Percentiles rank a stretch among this genome's conserved stretches.
These are phyloP conservation scores for Biscogniauxia marginata DNA, from an alignment of 2,329 filamentous ascomycete genomes.

Conservation along the genomic window DNA sequence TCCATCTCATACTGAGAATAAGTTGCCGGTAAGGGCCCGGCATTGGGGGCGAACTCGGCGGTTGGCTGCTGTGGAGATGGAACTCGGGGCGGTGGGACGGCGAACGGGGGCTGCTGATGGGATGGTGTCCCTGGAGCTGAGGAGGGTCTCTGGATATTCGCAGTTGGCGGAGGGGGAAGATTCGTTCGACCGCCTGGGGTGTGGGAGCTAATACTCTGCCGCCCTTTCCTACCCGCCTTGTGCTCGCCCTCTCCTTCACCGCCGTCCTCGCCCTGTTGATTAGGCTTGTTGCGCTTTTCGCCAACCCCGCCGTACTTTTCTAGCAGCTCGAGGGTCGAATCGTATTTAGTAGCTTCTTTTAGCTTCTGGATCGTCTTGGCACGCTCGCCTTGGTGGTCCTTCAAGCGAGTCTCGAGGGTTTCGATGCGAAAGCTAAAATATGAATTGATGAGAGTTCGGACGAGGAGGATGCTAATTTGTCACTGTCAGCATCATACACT, in stretches of 20 bases:
- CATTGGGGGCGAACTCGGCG: conserved; percentile 30
- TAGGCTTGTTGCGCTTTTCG: conserved; percentile 40
- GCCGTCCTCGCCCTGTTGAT: conserved; percentile 25
- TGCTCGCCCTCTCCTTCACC: conserved; percentile 19
- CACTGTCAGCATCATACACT: conserved; percentile 8
- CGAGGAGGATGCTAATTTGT: conserved; percentile 68
- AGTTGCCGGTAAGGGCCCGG: conserved; percentile 24
- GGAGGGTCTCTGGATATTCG: conserved; percentile 54
- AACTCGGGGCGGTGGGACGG: conserved; percentile 19
- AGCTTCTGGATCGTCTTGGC: conserved; percentile 88
- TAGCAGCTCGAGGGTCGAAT: conserved; percentile 87
- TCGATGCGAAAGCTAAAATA: conserved; percentile 83
- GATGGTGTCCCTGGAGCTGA: conserved; percentile 31
- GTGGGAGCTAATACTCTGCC: conserved; percentile 21
- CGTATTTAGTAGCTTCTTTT: conserved; percentile 93
- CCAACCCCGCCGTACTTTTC: conserved; percentile 86
- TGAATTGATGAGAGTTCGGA: conserved; percentile 63
- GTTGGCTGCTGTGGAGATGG: conserved; percentile 24
- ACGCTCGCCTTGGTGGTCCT: conserved; percentile 74
- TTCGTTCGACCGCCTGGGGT: conserved; percentile 41
- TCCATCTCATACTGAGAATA: conserved; percentile 35
- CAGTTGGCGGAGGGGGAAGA: conserved; percentile 59
- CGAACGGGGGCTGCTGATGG: conserved; percentile 17
- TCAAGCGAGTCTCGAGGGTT: conserved; percentile 65
- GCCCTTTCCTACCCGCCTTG: conserved; percentile 29